Conservation (phyloP, 2,329 filamentous ascomycete genomes). For the Pezicula radicicola region DNA sequence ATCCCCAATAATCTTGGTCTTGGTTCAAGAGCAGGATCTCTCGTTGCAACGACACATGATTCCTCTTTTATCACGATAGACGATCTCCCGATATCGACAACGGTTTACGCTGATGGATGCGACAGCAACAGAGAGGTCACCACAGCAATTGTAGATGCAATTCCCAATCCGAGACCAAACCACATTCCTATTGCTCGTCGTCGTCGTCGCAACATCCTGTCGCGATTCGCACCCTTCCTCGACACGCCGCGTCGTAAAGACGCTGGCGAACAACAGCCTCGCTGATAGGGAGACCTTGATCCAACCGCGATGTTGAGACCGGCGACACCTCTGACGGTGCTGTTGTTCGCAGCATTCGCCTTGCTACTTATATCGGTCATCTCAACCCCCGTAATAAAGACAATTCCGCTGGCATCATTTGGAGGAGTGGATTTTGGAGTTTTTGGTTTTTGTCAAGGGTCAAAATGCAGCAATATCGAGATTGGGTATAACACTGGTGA, state of each 20-base stretch:
- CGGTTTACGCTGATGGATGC: background rate
- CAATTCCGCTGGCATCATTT: constrained; percentile 78
- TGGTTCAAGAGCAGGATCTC: background rate
- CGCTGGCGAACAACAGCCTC: constrained; percentile 32
- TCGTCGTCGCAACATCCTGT: constrained; percentile 1
- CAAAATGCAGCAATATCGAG: constrained; percentile 66
- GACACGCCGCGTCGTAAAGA: constrained; percentile 41
- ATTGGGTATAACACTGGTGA: constrained; percentile 85
- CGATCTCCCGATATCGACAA: background rate
- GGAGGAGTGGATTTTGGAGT: constrained; percentile 82
- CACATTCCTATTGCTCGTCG: constrained; percentile 2
- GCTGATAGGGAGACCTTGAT: constrained; percentile 13
- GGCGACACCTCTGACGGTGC: constrained; percentile 82
- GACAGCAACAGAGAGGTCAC: constrained; percentile 1
- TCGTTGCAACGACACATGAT: background rate
- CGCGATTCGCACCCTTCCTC: background rate
- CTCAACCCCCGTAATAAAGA: constrained; percentile 86
- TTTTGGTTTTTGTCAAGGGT: constrained; percentile 77
- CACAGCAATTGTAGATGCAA: constrained; percentile 5
- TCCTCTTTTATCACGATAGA: background rate
- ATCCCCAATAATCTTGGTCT: background rate
- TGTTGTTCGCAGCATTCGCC: constrained; percentile 82
- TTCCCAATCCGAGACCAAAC: constrained; percentile 2
- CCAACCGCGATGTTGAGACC: constrained; percentile 65
- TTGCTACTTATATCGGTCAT: constrained; percentile 82